These are phyloP conservation scores for Fistulinella prunicolor DNA, from an alignment of 768 basidiomycete species.

Conservation along the genomic window DNA sequence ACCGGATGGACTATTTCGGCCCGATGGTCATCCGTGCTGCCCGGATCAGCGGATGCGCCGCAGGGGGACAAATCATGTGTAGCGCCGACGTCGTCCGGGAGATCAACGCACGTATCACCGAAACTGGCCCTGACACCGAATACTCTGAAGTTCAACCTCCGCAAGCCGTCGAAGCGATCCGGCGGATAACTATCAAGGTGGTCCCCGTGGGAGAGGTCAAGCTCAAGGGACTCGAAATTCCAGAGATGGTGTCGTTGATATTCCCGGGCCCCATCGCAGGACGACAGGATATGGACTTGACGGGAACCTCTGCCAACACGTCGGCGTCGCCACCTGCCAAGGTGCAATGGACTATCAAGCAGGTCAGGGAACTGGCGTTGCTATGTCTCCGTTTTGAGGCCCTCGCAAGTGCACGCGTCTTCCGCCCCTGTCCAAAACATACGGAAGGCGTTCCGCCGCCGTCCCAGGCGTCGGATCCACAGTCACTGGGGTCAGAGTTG, in stretches of 20 bases:
- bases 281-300: constrained; percentile 57
- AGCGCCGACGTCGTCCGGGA: constrained; percentile 85
- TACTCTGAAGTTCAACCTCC: constrained; percentile 54
- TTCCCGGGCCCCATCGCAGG: constrained; percentile 75
- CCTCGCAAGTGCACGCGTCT: constrained; percentile 59
- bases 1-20: constrained; percentile 98
- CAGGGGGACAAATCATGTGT: constrained; percentile 92
- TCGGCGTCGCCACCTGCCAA: constrained; percentile 27
- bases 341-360: constrained; percentile 67
- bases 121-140: constrained; percentile 55
- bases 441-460: constrained; percentile 27
- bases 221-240: constrained; percentile 91
- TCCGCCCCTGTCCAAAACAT: constrained; percentile 42
- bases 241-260: constrained; percentile 81
- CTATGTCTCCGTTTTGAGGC: constrained; percentile 80
- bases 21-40: constrained; percentile 94
- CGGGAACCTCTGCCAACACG: constrained; percentile 14
- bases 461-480: constrained; percentile 3
- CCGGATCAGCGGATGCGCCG: constrained; percentile 76
- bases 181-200: constrained; percentile 64
- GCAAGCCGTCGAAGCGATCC: constrained; percentile 72
- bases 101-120: constrained; percentile 59
- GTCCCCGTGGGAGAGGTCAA: constrained; percentile 84
- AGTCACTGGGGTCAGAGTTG: constrained; percentile 11
- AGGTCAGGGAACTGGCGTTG: constrained; percentile 69